Conservation (phyloP, 345 rosid species). For the Bruguiera gymnorhiza region DNA sequence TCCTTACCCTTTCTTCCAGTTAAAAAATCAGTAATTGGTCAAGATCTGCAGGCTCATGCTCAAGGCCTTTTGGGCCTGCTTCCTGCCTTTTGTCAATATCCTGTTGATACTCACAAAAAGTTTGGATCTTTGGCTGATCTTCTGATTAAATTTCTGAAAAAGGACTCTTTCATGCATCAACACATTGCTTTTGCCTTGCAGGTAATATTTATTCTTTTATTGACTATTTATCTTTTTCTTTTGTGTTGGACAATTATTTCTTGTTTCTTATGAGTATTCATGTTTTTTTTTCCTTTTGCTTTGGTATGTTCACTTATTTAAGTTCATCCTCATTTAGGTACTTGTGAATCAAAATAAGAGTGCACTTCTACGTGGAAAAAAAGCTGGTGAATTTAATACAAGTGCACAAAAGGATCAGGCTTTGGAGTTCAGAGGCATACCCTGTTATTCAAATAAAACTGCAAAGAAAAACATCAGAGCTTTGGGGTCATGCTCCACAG, state of each 20-base stretch:
- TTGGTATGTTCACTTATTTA: not conserved
- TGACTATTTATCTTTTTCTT: slow-evolving; percentile 3
- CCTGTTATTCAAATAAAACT: slow-evolving; percentile 58
- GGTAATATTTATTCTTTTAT: slow-evolving; percentile 34
- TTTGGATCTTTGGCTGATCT: slow-evolving; percentile 59
- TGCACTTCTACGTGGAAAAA: slow-evolving; percentile 30
- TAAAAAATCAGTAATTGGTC: slow-evolving; percentile 50
- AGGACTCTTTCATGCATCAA: slow-evolving; percentile 65
- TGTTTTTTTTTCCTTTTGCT: not conserved
- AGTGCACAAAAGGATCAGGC: slow-evolving; percentile 27
- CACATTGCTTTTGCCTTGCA: slow-evolving; percentile 62
- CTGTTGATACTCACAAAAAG: slow-evolving; percentile 51
- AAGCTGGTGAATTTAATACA: slow-evolving; percentile 26
- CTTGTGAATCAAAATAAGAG: slow-evolving; percentile 77
- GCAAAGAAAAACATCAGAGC: slow-evolving; percentile 66
- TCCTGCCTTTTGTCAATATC: slow-evolving; percentile 78
- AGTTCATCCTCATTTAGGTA: slow-evolving; percentile 33
- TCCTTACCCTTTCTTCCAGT: slow-evolving; percentile 40
- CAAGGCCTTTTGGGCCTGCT: slow-evolving; percentile 66
- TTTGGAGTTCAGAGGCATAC: slow-evolving; percentile 30
- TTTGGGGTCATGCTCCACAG: slow-evolving; percentile 57
- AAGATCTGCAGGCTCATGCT: slow-evolving; percentile 64
- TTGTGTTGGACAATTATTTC: not conserved
- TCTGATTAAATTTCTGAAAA: slow-evolving; percentile 48
- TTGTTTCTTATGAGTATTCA: not conserved